Percentiles rank a stretch among this genome's conserved stretches.
phyloP scores from a whole-genome alignment of 257 asterid species.

The Penstemon eatonii region DNA sequence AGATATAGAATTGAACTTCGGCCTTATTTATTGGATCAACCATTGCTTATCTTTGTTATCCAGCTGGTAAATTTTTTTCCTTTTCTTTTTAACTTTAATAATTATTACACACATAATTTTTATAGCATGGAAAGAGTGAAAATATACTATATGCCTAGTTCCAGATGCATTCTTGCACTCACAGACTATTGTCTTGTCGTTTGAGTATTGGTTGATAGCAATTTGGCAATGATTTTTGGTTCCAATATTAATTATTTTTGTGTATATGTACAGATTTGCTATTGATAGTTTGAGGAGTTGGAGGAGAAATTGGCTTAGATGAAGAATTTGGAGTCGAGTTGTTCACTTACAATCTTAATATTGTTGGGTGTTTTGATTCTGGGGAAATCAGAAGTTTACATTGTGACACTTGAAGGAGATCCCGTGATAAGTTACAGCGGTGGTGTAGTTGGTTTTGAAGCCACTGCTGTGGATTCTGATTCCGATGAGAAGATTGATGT shows the following conservation, averaged over 20 bases:
- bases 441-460: conserved; percentile 84
- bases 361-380: conserved; percentile 40
- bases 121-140: background rate
- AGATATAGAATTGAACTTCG: conserved; percentile 19
- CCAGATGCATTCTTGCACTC: background rate
- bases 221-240: background rate
- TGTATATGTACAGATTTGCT: conserved; percentile 43
- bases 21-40: conserved; percentile 29
- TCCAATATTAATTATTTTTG: conserved; percentile 2
- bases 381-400: conserved; percentile 72
- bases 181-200: too few species aligned
- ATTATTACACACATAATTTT: background rate
- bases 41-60: conserved; percentile 22
- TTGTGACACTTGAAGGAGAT: conserved; percentile 89
- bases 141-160: background rate
- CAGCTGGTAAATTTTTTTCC: conserved; percentile 30
- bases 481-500: conserved; percentile 80
- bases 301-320: conserved; percentile 36
- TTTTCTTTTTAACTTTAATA: background rate
- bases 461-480: conserved; percentile 87
- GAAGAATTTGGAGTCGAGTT: conserved; percentile 47
- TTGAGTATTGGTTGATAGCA: background rate
- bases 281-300: conserved; percentile 35
- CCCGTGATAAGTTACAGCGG: conserved; percentile 90
- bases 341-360: conserved; percentile 36